Evolutionary conservation across 2,329 filamentous ascomycete genomes (phyloP).

Genomic region (Apiospora malaysiana): DNA sequence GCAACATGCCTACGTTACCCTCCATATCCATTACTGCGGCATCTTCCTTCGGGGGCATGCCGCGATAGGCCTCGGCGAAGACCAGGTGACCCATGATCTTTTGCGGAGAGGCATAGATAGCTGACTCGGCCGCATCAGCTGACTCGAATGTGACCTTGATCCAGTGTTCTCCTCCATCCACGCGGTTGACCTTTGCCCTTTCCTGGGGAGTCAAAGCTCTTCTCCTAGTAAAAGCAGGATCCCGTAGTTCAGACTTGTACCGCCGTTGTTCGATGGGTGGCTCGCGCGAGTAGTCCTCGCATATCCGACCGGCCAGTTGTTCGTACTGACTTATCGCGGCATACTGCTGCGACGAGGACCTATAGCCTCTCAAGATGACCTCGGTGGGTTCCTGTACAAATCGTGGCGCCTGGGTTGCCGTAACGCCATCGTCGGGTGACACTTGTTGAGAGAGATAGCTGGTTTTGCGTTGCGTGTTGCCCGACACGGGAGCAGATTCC

Average conservation of each 20-base stretch:
- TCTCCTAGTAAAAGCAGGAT: constrained; percentile 72
- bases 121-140: constrained; percentile 71
- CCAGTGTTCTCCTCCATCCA: constrained; percentile 88
- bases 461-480: constrained; percentile 38
- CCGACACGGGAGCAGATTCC: constrained; percentile 40
- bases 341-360: constrained; percentile 71
- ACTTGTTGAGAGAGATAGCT: constrained; percentile 31
- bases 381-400: constrained; percentile 63
- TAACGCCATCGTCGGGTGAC: constrained; percentile 42
- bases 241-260: constrained; percentile 76
- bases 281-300: constrained; percentile 90
- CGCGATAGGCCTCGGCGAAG: constrained; percentile 73
- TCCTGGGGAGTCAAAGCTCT: constrained; percentile 73
- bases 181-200: constrained; percentile 78
- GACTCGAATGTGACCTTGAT: constrained; percentile 86
- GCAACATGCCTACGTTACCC: constrained; percentile 44
- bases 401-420: constrained; percentile 35
- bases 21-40: constrained; percentile 63
- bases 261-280: constrained; percentile 74
- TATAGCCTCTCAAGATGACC: constrained; percentile 84
- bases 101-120: constrained; percentile 73
- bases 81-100: constrained; percentile 73
- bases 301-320: constrained; percentile 81
- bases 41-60: constrained; percentile 68
- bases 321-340: constrained; percentile 90